Evolutionary conservation across 2,329 filamentous ascomycete genomes (phyloP).

Genomic region (Didymella lethalis): DNA sequence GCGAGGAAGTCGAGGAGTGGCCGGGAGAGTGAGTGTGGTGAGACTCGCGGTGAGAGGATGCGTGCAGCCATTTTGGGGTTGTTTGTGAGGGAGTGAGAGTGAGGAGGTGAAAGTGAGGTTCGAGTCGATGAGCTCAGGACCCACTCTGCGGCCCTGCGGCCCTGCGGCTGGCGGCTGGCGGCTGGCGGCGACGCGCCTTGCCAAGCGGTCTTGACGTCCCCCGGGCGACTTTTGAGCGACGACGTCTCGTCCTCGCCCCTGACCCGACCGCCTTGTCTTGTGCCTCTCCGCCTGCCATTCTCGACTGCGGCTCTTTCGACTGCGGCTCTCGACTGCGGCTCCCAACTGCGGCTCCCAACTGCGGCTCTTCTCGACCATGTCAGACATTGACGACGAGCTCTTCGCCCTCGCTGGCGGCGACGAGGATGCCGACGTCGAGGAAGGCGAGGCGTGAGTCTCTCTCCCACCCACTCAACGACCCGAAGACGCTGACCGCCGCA

Average conservation of each 20-base stretch:
- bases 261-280: conserved; percentile 17
- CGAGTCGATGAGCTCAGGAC: conserved; percentile 32
- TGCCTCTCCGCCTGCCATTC: conserved; percentile 12
- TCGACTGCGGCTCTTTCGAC: no score
- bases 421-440: conserved; percentile 66
- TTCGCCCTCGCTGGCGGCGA: conserved; percentile 86
- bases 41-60: conserved; percentile 22
- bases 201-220: conserved; percentile 32
- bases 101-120: neutral
- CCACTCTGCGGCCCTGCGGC: conserved; percentile 20
- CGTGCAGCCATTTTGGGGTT: conserved; percentile 27
- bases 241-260: conserved; percentile 31
- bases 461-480: neutral
- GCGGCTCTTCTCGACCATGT: conserved; percentile 63
- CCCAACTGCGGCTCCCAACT: conserved; percentile 14
- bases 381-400: conserved; percentile 84
- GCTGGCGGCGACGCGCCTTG: conserved; percentile 27
- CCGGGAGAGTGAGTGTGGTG: no score
- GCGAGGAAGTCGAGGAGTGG: conserved; percentile 41
- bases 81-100: neutral
- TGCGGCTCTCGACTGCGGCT: no score
- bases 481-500: conserved; percentile 52
- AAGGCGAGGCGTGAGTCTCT: conserved; percentile 80
- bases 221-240: conserved; percentile 27
- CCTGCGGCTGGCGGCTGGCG: no score